phyloP scores from a whole-genome alignment of 108 stramenopile species.

The Nannochloropsis oceanica region DNA sequence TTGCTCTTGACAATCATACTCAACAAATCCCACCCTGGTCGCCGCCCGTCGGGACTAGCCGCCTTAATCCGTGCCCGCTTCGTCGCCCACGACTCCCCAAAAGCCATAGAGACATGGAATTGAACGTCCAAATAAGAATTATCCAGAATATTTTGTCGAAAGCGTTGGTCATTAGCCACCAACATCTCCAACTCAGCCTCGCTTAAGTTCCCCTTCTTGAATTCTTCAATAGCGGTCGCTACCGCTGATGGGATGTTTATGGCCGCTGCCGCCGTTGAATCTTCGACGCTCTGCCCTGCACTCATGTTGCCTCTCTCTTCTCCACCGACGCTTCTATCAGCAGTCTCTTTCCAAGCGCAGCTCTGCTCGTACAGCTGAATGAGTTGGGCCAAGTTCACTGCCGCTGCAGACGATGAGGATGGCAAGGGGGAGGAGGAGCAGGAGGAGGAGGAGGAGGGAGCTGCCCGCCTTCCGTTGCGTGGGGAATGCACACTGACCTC shows the following conservation, averaged over 20 bases:
- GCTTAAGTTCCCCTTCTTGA: slow-evolving; percentile 11
- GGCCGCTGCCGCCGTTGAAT: neutral
- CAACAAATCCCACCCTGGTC: slow-evolving; percentile 66
- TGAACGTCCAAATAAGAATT: slow-evolving; percentile 26
- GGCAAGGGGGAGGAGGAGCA: too few relatives aligned
- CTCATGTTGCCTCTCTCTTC: neutral
- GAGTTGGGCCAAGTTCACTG: neutral
- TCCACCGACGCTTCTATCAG: too few relatives aligned
- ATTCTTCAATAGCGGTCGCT: slow-evolving; percentile 1
- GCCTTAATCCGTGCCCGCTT: slow-evolving; percentile 70
- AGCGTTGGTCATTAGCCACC: slow-evolving; percentile 23
- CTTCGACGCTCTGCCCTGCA: neutral
- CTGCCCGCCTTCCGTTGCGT: too few relatives aligned
- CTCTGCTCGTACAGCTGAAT: neutral
- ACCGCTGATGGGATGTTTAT: slow-evolving; percentile 4
- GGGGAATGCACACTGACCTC: neutral
- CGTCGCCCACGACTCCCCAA: slow-evolving; percentile 85
- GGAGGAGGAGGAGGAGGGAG: too few relatives aligned
- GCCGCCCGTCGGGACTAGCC: slow-evolving; percentile 49
- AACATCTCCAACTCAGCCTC: slow-evolving; percentile 29
- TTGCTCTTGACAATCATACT: slow-evolving; percentile 94
- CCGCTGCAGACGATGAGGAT: too few relatives aligned
- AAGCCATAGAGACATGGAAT: slow-evolving; percentile 32
- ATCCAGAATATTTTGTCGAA: slow-evolving; percentile 5
- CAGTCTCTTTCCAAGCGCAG: neutral